Evolutionary conservation across 2,329 filamentous ascomycete species (phyloP).

Genomic region (Sporothrix pseudoabietina): DNA sequence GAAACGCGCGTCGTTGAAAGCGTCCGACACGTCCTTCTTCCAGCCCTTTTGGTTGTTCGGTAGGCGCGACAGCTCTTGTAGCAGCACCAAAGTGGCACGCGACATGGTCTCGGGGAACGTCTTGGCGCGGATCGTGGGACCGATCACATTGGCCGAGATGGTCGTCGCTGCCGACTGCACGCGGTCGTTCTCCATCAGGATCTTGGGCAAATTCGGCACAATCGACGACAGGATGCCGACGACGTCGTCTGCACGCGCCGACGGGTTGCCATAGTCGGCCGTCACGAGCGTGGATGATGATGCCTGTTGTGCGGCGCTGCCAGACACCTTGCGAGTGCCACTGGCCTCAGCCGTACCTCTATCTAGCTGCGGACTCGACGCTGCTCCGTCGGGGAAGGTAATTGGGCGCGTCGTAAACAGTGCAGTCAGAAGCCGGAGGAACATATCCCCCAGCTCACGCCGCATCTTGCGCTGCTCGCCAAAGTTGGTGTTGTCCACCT

Average conservation of each 20-base stretch:
- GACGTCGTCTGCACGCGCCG: slow-evolving; percentile 69
- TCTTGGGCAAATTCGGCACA: slow-evolving; percentile 76
- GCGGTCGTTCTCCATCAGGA: slow-evolving; percentile 83
- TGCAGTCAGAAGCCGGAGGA: slow-evolving; percentile 84
- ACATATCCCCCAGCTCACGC: slow-evolving; percentile 84
- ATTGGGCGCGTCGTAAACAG: slow-evolving; percentile 88
- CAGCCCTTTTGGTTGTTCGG: slow-evolving; percentile 82
- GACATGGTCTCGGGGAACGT: slow-evolving; percentile 84
- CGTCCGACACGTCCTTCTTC: slow-evolving; percentile 90
- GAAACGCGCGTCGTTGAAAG: slow-evolving; percentile 86
- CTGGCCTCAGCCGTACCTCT: slow-evolving; percentile 41
- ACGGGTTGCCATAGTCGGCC: slow-evolving; percentile 38
- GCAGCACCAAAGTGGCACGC: slow-evolving; percentile 67
- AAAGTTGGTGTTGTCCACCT: slow-evolving; percentile 97
- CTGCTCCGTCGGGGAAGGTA: slow-evolving; percentile 62
- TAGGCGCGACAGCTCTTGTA: slow-evolving; percentile 76
- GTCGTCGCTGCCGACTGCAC: slow-evolving; percentile 74
- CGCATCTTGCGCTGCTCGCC: slow-evolving; percentile 93
- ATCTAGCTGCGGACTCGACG: slow-evolving; percentile 37
- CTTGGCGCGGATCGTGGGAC: slow-evolving; percentile 79
- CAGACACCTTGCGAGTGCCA: slow-evolving; percentile 40
- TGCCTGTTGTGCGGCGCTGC: slow-evolving; percentile 20
- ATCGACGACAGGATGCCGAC: slow-evolving; percentile 77
- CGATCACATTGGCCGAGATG: slow-evolving; percentile 82
- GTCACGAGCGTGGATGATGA: neutral